Base-by-base conservation (phyloP, 352 stramenopile species). In the Pythium oligandrum region DNA sequence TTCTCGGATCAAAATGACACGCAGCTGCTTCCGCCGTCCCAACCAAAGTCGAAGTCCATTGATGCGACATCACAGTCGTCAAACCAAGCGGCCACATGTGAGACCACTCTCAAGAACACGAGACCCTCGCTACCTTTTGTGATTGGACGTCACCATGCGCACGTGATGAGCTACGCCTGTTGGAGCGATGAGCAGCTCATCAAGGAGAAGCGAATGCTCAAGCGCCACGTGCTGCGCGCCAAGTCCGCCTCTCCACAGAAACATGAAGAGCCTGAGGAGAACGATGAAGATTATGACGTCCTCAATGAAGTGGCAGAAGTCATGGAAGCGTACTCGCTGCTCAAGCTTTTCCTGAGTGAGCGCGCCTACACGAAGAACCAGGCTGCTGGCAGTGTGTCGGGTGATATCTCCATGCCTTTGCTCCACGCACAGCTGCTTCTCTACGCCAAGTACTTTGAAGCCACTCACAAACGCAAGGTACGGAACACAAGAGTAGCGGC, bases 361-460 rank as follows among this genome's bases (percentile, higher is more conserved):
- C 55, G 56, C 4, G 17, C 17, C 17, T 26, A 26, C 17, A 26
- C 17, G 17, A 26, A 26, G 17, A 26, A 26, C 17, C 17, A 26
- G 17, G 17, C 17, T 26, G 17, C 17, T 26, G 17, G 17, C 17
- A 26, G 17, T 26, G 17, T 26, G 0, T 26, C n/a, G 40, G 7
- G 26, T n/a, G 38, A 42, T 30, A 9, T 70, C 71, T 35, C 17
- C 64, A 5, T 17, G 38, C 62, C 59, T 6, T 53, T 67, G 0
- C 45, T 88, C 2, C 77, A 84, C 6, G 64, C 72, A 26, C 73
- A 82, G 43, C 59, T 90, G 12, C 57, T 62, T 39, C 57, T 88
- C 35, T 88, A 79, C 56, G 59, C 63, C 38, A 70, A 64, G 33
- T 84, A 87, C 61, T 86, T 88, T 45, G 66, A 85, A 44, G 53